Percentiles rank a stretch among this genome's conserved stretches.
Evolutionary conservation across 2,329 filamentous ascomycete genomes (phyloP).

Genomic region (Aspergillus pseudoglaucus): DNA sequence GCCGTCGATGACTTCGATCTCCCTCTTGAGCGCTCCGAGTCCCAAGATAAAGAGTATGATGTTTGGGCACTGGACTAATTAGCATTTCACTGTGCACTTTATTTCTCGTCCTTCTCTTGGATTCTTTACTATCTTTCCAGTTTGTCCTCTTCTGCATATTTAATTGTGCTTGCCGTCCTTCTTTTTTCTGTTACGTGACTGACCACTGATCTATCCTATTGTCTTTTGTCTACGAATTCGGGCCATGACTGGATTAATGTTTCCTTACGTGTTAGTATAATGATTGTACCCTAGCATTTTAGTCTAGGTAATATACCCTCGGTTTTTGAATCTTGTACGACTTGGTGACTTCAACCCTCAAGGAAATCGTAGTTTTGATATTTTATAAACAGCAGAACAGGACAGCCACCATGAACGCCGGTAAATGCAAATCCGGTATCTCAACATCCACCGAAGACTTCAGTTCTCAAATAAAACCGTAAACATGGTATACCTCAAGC

Average conservation of each 20-base stretch:
- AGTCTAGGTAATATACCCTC: not conserved
- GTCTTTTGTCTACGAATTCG: not conserved
- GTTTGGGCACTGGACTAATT: slow-evolving; percentile 23
- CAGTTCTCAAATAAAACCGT: too few relatives aligned
- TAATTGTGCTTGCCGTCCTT: too few relatives aligned
- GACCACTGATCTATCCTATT: not conserved
- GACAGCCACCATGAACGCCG: not conserved
- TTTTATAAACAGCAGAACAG: not conserved
- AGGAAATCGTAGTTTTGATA: too few relatives aligned
- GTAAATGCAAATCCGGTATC: slow-evolving; percentile 2
- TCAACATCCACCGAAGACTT: too few relatives aligned
- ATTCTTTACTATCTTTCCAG: slow-evolving; percentile 2
- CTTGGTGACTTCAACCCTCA: too few relatives aligned
- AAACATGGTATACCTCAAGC: slow-evolving; percentile 10
- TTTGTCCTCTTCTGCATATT: too few relatives aligned
- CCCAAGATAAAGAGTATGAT: slow-evolving; percentile 18
- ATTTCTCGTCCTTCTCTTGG: not conserved
- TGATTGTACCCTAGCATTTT: not conserved
- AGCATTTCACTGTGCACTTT: not conserved
- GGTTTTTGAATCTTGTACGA: not conserved
- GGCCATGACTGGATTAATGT: not conserved
- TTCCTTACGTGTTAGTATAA: not conserved
- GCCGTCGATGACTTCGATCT: slow-evolving; percentile 35
- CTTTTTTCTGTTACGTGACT: too few relatives aligned
- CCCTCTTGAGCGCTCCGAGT: slow-evolving; percentile 26